Percentiles rank a stretch among this genome's conserved stretches.
phyloP scores from a whole-genome alignment of 23 red algal species.

The Gracilaria domingensis region DNA sequence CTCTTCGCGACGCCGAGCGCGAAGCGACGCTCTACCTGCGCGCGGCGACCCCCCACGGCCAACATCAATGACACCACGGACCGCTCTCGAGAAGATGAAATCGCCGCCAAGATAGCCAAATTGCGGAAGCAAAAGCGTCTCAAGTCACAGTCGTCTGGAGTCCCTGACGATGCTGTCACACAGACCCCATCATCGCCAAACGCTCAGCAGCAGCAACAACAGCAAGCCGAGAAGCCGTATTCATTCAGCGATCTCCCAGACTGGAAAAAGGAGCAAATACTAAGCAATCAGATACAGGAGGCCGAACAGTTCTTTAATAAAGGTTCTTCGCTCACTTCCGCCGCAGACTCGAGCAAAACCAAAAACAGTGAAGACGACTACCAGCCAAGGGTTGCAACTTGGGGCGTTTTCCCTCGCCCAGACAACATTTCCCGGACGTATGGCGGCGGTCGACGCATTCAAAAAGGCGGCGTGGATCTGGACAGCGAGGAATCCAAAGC shows the following conservation, averaged over 20 bases:
- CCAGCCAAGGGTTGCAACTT: conserved; percentile 90
- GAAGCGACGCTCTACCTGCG: neutral
- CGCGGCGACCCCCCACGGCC: conserved; percentile 26
- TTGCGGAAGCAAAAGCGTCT: conserved; percentile 56
- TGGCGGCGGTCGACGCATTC: conserved; percentile 80
- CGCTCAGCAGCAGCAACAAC: neutral
- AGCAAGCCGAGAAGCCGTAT: neutral
- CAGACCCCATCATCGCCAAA: neutral
- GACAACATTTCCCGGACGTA: conserved; percentile 85
- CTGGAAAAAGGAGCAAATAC: conserved; percentile 80
- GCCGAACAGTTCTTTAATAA: conserved; percentile 70
- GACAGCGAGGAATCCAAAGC: conserved; percentile 37
- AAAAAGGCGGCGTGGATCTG: conserved; percentile 65
- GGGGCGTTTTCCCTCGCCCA: conserved; percentile 92
- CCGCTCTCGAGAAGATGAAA: conserved; percentile 60
- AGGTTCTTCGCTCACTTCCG: neutral
- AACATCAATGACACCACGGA: conserved; percentile 66
- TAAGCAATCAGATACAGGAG: conserved; percentile 61
- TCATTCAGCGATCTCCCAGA: conserved; percentile 57
- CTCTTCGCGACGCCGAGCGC: neutral
- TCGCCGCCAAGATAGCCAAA: conserved; percentile 71
- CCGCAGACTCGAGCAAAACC: neutral
- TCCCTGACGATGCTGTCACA: neutral
- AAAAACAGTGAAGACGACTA: conserved; percentile 30
- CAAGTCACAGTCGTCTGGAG: conserved; percentile 14